phyloP scores from a whole-genome alignment of 1,284 basidiomycete species.

The Spongispora temasekensis region DNA sequence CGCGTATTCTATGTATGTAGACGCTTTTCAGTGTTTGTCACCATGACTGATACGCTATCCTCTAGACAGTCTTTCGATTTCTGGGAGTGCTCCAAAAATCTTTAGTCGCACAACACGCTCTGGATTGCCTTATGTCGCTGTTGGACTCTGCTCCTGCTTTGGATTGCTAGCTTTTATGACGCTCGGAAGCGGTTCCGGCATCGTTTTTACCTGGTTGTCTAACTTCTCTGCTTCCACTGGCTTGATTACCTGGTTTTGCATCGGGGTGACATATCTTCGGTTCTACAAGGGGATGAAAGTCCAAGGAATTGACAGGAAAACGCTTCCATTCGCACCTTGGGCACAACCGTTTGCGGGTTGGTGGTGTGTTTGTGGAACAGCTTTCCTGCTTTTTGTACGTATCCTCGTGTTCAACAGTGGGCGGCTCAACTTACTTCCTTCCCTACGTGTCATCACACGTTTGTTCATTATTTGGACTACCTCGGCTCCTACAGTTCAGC shows the following conservation, averaged over 20 bases:
- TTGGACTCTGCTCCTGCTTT: slow-evolving; percentile 53
- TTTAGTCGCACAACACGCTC: slow-evolving; percentile 52
- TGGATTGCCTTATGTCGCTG: slow-evolving; percentile 59
- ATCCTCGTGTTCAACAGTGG: not conserved
- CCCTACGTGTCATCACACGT: not conserved
- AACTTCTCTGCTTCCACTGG: slow-evolving; percentile 47
- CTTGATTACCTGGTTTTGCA: slow-evolving; percentile 63
- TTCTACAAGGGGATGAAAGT: slow-evolving; percentile 57
- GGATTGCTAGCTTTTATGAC: slow-evolving; percentile 53
- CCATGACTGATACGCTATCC: not conserved
- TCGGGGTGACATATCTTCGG: slow-evolving; percentile 60
- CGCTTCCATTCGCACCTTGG: slow-evolving; percentile 48
- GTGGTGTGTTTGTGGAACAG: slow-evolving; percentile 38
- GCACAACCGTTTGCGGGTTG: slow-evolving; percentile 52
- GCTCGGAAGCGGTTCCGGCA: slow-evolving; percentile 48
- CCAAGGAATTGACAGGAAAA: slow-evolving; percentile 52
- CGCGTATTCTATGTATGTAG: not conserved
- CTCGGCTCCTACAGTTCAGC: slow-evolving; percentile 34
- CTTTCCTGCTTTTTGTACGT: slow-evolving; percentile 42
- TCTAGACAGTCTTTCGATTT: slow-evolving; percentile 54
- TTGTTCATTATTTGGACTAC: not conserved
- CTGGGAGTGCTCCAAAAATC: slow-evolving; percentile 58
- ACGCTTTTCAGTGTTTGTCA: no score
- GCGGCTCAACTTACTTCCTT: not conserved
- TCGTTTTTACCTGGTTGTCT: slow-evolving; percentile 57